A percentile compares a stretch with the other conserved stretches of the same genome.
Conservation (phyloP, 2,329 filamentous ascomycete genomes). For the Cadophora gregata region DNA sequence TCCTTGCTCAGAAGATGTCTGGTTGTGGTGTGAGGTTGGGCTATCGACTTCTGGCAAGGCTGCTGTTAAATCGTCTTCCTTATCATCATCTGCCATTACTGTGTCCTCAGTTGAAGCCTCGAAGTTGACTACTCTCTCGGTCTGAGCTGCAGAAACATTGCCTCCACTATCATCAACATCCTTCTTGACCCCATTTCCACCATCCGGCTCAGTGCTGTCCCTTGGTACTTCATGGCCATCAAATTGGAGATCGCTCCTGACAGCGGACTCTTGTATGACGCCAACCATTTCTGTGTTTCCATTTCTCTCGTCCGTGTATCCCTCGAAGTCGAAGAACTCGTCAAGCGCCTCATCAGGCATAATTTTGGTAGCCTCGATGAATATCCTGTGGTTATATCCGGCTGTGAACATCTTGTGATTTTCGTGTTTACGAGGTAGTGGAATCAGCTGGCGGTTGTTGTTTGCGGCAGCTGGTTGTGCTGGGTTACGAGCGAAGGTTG, state of each 20-base stretch:
- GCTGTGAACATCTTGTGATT: not conserved
- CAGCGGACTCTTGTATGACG: not conserved
- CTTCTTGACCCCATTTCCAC: not conserved
- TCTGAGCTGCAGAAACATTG: not conserved
- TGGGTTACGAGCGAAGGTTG: not conserved
- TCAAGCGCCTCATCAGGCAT: not conserved
- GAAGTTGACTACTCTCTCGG: not conserved
- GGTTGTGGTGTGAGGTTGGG: not conserved
- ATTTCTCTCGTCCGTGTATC: not conserved
- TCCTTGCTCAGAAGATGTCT: not conserved
- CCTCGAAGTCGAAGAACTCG: conserved; percentile 6
- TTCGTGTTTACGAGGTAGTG: not conserved
- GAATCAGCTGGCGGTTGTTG: not conserved
- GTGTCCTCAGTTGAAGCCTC: not conserved
- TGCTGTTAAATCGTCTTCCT: not conserved
- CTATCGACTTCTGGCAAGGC: not conserved
- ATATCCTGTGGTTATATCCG: not conserved
- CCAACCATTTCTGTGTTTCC: not conserved
- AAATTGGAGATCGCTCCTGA: not conserved
- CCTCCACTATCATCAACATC: not conserved
- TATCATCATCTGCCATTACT: not conserved
- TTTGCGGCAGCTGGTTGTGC: not conserved
- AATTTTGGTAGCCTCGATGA: not conserved
- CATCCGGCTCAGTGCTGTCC: not conserved
- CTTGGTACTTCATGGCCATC: not conserved